Evolutionary conservation across 805 yeast genomes (phyloP).

Genomic region (Ogataea salicorniae): DNA sequence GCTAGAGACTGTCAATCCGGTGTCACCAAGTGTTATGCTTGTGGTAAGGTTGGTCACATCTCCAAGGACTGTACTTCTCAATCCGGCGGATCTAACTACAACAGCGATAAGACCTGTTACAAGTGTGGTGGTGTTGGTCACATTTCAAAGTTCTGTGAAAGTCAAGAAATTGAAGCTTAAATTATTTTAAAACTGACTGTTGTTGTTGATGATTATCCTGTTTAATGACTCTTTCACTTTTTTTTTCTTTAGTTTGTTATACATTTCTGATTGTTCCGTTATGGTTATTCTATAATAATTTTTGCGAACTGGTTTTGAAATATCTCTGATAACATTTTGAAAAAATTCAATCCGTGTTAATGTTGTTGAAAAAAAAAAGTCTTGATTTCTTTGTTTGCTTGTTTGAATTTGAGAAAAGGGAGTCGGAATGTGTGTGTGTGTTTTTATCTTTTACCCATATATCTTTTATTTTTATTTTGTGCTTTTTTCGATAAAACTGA

Average conservation of each 20-base stretch:
- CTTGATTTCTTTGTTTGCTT: not conserved
- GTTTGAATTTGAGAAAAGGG: not conserved
- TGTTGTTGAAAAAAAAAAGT: not conserved
- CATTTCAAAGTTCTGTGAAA: constrained; percentile 70
- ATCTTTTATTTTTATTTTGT: constrained; percentile 1
- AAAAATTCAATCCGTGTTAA: not conserved
- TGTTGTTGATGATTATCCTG: no score
- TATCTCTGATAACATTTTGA: not conserved
- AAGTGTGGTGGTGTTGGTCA: constrained; percentile 79
- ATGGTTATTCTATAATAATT: no score
- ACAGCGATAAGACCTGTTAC: constrained; percentile 57
- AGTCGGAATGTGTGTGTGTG: not conserved
- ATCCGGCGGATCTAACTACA: constrained; percentile 41
- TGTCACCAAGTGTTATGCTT: constrained; percentile 77
- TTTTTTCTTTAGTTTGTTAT: no score
- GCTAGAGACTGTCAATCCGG: constrained; percentile 80
- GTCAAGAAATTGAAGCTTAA: constrained; percentile 3
- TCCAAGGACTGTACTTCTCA: constrained; percentile 72
- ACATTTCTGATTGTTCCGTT: no score
- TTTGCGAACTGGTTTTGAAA: no score
- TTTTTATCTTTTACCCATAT: not conserved
- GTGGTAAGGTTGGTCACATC: constrained; percentile 88
- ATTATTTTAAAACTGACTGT: not conserved
- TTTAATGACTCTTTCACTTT: no score
- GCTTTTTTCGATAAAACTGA: constrained; percentile 1